Conservation (phyloP, 768 basidiomycete species). For the Galerina marginata region DNA sequence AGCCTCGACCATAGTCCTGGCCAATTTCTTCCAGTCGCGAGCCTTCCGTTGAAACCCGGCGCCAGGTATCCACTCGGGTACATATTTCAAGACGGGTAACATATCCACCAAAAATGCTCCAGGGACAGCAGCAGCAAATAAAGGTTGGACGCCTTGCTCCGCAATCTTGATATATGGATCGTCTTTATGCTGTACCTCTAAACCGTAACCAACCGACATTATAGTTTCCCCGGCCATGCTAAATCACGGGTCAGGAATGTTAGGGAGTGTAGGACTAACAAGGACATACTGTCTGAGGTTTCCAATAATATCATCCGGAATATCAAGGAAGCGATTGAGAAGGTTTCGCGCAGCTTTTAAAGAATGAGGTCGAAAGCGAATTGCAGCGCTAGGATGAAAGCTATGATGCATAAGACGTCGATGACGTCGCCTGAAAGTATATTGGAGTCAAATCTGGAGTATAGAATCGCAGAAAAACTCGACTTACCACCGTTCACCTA, state of each 20-base stretch:
- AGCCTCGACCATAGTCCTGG: slow-evolving; percentile 39
- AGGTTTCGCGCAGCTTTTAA: slow-evolving; percentile 25
- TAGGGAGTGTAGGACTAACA: not conserved
- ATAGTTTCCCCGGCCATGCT: slow-evolving; percentile 39
- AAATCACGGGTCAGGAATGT: slow-evolving; percentile 10
- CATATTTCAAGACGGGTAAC: slow-evolving; percentile 41
- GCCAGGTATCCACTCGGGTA: slow-evolving; percentile 67
- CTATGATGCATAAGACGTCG: slow-evolving; percentile 25
- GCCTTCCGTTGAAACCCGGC: slow-evolving; percentile 62
- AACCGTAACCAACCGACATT: slow-evolving; percentile 50
- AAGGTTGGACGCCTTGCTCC: slow-evolving; percentile 39
- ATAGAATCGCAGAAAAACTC: slow-evolving; percentile 8
- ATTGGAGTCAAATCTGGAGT: slow-evolving; percentile 28
- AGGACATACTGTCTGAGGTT: slow-evolving; percentile 42
- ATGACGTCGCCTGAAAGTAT: slow-evolving; percentile 25
- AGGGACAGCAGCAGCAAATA: slow-evolving; percentile 39
- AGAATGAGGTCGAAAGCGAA: slow-evolving; percentile 31
- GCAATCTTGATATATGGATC: slow-evolving; percentile 51
- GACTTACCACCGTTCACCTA: slow-evolving; percentile 25
- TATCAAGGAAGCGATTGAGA: slow-evolving; percentile 37
- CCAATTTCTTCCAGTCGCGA: slow-evolving; percentile 42
- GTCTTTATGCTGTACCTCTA: slow-evolving; percentile 40
- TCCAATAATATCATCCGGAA: slow-evolving; percentile 38
- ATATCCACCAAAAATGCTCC: slow-evolving; percentile 52
- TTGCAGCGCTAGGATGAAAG: slow-evolving; percentile 23